Evolutionary conservation across 371 early-diverging fungal genomes (phyloP).

Genomic region (Apophysomyces trapeziformis): DNA sequence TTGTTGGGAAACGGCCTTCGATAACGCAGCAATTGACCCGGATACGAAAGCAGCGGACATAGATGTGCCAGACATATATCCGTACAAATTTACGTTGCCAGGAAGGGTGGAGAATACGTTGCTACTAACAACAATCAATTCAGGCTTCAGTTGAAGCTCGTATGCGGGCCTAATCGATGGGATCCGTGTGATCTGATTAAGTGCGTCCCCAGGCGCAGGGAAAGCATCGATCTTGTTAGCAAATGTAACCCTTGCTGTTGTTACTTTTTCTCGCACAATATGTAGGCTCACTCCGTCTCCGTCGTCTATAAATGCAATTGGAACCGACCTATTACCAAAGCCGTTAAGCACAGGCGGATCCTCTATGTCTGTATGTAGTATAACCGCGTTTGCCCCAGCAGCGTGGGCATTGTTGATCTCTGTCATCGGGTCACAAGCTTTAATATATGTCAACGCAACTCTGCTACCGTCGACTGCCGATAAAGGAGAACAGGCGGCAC

Average conservation of each 20-base stretch:
- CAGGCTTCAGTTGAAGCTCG: constrained; percentile 56
- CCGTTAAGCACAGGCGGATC: constrained; percentile 15
- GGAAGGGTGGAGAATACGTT: constrained; percentile 70
- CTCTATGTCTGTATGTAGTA: constrained; percentile 41
- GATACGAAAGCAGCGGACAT: constrained; percentile 70
- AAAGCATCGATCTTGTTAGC: background rate
- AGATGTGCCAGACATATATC: constrained; percentile 65
- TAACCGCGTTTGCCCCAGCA: constrained; percentile 54
- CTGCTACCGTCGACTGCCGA: constrained; percentile 9
- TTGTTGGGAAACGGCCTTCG: constrained; percentile 34
- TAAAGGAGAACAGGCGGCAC: background rate
- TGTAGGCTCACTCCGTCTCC: constrained; percentile 25
- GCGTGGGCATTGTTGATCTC: constrained; percentile 48
- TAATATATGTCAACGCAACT: constrained; percentile 50
- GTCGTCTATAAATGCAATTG: constrained; percentile 44
- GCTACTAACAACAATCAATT: constrained; percentile 70
- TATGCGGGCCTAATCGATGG: constrained; percentile 53
- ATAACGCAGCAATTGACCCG: constrained; percentile 63
- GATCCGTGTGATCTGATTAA: constrained; percentile 33
- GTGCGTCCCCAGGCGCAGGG: background rate
- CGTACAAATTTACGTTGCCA: constrained; percentile 46
- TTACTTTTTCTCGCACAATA: constrained; percentile 5
- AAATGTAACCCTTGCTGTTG: background rate
- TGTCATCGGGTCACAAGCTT: constrained; percentile 44
- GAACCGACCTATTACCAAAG: constrained; percentile 14